A percentile compares a stretch with the other conserved stretches of the same genome.
phyloP scores from a whole-genome alignment of 2,329 filamentous ascomycete genomes.

The Paracamarosporium sp. region DNA sequence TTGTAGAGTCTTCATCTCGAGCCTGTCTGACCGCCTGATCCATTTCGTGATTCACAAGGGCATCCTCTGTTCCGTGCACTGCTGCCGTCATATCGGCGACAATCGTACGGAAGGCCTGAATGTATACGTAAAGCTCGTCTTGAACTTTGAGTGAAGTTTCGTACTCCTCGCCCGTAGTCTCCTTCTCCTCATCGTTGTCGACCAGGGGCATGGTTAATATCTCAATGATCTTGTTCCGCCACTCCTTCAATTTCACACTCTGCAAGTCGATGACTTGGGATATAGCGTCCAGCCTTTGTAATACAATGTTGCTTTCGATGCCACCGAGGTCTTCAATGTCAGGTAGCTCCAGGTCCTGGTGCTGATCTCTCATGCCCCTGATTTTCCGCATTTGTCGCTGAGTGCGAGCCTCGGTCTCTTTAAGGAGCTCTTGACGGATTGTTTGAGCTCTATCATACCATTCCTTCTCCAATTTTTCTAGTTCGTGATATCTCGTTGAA shows the following conservation, averaged over 20 bases:
- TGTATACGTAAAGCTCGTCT: slow-evolving; percentile 87
- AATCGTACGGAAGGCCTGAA: slow-evolving; percentile 76
- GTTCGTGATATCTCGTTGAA: slow-evolving; percentile 68
- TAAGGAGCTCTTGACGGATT: slow-evolving; percentile 80
- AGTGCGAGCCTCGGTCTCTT: slow-evolving; percentile 63
- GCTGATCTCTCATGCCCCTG: slow-evolving; percentile 22
- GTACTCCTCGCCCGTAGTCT: slow-evolving; percentile 88
- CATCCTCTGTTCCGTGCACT: slow-evolving; percentile 78
- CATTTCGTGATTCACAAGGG: slow-evolving; percentile 76
- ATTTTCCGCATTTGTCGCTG: slow-evolving; percentile 69
- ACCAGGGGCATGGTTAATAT: slow-evolving; percentile 78
- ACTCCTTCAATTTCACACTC: slow-evolving; percentile 72
- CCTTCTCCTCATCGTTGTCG: slow-evolving; percentile 76
- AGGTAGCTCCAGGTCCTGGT: slow-evolving; percentile 49
- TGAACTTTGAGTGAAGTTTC: slow-evolving; percentile 85
- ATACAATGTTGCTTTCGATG: slow-evolving; percentile 73
- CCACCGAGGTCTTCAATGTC: slow-evolving; percentile 68
- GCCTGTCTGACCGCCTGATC: slow-evolving; percentile 67
- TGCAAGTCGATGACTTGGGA: slow-evolving; percentile 74
- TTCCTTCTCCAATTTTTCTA: slow-evolving; percentile 74
- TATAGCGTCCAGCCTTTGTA: slow-evolving; percentile 71
- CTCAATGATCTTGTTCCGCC: slow-evolving; percentile 75
- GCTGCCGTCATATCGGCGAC: slow-evolving; percentile 80
- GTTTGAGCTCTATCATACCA: slow-evolving; percentile 80
- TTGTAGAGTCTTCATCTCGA: slow-evolving; percentile 64